These are phyloP conservation scores for Seiridium unicorne DNA, from an alignment of 2,329 filamentous ascomycete species.

Conservation along the genomic window DNA sequence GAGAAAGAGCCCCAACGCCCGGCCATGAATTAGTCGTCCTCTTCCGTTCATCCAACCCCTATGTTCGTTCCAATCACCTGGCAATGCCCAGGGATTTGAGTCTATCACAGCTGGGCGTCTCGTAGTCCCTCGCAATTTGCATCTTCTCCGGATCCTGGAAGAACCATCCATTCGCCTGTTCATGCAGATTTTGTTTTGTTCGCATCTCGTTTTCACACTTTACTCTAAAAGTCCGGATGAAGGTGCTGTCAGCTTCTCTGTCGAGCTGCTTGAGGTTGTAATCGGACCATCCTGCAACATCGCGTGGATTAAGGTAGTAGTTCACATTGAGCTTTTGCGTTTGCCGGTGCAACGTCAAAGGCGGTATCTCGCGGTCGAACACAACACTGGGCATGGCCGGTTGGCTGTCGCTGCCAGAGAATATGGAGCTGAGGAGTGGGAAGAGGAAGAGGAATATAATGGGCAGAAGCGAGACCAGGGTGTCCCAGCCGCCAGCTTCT, in stretches of 20 bases:
- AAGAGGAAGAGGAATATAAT: slow-evolving; percentile 87
- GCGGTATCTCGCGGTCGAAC: slow-evolving; percentile 69
- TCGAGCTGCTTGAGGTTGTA: slow-evolving; percentile 75
- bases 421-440: slow-evolving; percentile 78
- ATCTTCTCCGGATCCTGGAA: slow-evolving; percentile 78
- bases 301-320: slow-evolving; percentile 81
- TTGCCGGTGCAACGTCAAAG: slow-evolving; percentile 71
- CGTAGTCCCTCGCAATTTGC: slow-evolving; percentile 59
- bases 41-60: no score
- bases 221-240: slow-evolving; percentile 63
- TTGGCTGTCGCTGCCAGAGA: slow-evolving; percentile 54
- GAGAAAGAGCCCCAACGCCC: no score
- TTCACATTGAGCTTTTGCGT: slow-evolving; percentile 71
- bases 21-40: no score
- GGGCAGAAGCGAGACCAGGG: slow-evolving; percentile 76
- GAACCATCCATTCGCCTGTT: slow-evolving; percentile 86
- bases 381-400: slow-evolving; percentile 66
- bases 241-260: slow-evolving; percentile 70
- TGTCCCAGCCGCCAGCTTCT: slow-evolving; percentile 51
- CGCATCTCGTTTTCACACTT: slow-evolving; percentile 75
- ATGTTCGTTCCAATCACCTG: background rate
- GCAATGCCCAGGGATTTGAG: slow-evolving; percentile 42
- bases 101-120: slow-evolving; percentile 52
- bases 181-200: slow-evolving; percentile 63
- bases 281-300: slow-evolving; percentile 68